Conservation (phyloP, 2,329 filamentous ascomycete species). For the Neopestalotiopsis clavispora region DNA sequence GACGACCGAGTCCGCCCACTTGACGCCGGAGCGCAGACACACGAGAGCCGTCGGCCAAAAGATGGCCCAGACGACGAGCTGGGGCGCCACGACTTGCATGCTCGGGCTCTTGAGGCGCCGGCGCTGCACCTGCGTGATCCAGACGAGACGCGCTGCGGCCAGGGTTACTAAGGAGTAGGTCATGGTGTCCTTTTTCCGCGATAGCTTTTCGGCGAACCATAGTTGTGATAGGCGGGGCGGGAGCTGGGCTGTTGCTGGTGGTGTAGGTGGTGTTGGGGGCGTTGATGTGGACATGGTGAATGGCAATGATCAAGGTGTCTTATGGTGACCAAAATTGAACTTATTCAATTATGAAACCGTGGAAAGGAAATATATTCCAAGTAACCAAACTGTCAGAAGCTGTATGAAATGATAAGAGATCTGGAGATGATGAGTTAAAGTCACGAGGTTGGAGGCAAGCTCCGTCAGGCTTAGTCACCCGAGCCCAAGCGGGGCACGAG, state of each 20-base stretch:
- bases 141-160: neutral
- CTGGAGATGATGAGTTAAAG: neutral
- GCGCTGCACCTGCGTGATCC: conserved; percentile 10
- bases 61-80: conserved; percentile 21
- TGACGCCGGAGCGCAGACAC: conserved; percentile 14
- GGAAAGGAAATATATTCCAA: neutral
- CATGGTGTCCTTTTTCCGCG: conserved; percentile 13
- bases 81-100: neutral
- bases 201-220: conserved; percentile 17
- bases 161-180: conserved; percentile 11
- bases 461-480: neutral
- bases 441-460: neutral
- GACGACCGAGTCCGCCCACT: conserved; percentile 18
- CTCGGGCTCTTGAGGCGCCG: neutral
- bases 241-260: conserved; percentile 8
- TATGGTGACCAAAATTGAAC: no score
- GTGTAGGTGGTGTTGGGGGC: neutral
- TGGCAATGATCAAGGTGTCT: neutral
- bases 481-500: neutral
- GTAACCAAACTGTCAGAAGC: neutral
- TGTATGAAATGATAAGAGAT: neutral
- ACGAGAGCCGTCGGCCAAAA: conserved; percentile 19
- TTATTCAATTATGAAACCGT: neutral
- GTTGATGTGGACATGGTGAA: neutral
- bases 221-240: conserved; percentile 14